Conservation (phyloP, 2,329 filamentous ascomycete genomes). For the Cladorrhinum sp. region DNA sequence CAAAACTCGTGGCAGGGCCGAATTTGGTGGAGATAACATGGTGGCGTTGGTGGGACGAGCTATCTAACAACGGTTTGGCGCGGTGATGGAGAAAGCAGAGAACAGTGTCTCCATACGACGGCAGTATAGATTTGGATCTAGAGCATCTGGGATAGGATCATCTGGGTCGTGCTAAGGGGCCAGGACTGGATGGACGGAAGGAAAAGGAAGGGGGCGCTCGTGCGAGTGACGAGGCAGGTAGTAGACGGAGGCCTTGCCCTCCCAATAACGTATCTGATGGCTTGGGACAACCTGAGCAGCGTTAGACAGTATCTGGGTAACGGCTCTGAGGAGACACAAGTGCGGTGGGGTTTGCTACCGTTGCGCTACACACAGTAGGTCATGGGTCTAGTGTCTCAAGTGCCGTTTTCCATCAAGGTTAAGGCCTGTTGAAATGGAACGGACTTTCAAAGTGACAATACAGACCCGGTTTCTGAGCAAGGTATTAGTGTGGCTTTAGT, state of each 20-base stretch:
- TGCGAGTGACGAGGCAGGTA: neutral
- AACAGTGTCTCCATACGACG: neutral
- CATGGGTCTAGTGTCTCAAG: neutral
- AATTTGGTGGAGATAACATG: slow-evolving; percentile 6
- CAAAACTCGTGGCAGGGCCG: neutral
- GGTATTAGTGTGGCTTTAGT: neutral
- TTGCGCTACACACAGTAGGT: neutral
- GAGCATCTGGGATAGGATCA: neutral
- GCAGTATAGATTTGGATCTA: neutral
- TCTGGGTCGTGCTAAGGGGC: neutral
- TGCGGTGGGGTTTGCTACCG: neutral
- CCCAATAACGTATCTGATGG: neutral
- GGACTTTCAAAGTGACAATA: neutral
- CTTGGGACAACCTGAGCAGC: neutral
- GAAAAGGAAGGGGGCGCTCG: neutral
- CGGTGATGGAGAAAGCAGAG: neutral
- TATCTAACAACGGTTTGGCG: neutral
- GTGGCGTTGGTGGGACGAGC: neutral
- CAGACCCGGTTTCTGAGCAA: neutral
- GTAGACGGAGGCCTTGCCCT: neutral
- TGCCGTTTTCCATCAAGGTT: neutral
- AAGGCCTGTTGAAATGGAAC: neutral
- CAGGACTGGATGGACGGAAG: neutral
- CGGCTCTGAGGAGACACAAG: neutral
- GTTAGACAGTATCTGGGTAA: neutral